phyloP scores from a whole-genome alignment of 2,329 filamentous ascomycete genomes.

The Alternaria triticina region DNA sequence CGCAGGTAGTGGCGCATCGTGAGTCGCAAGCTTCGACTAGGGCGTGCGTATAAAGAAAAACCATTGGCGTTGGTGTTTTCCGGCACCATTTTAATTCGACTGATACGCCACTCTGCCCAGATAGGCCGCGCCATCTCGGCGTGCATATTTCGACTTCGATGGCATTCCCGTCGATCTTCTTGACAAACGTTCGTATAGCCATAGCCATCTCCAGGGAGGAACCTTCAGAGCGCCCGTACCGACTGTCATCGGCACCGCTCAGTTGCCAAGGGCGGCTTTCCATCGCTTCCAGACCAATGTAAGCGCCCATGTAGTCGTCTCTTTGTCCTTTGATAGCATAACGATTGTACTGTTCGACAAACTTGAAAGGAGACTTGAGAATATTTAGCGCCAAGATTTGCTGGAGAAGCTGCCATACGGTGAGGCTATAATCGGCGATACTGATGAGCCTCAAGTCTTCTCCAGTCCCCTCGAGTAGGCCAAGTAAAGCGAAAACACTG shows the following conservation, averaged over 20 bases:
- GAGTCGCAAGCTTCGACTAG: background rate
- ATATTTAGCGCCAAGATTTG: background rate
- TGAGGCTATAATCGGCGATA: background rate
- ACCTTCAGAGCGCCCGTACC: background rate
- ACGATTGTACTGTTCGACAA: background rate
- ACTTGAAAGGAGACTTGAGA: background rate
- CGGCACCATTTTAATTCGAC: too few species aligned
- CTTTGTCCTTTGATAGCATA: background rate
- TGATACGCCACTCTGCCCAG: background rate
- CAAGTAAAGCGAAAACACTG: background rate
- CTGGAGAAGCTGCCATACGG: background rate
- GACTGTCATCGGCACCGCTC: background rate
- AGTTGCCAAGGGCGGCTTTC: rapidly evolving
- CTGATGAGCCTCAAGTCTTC: background rate
- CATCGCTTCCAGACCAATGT: background rate
- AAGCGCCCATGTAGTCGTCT: background rate
- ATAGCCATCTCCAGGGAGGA: background rate
- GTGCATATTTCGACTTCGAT: background rate
- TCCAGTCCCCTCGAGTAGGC: background rate
- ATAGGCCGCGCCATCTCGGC: background rate
- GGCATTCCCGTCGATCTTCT: too few species aligned
- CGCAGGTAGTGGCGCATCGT: background rate
- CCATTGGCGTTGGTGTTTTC: rapidly evolving
- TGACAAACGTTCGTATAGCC: too few species aligned
- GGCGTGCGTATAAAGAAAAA: rapidly evolving